Percentiles rank a stretch among this genome's conserved stretches.
Evolutionary conservation across 306 rosid genomes (phyloP).

Genomic region (Prunus mira): DNA sequence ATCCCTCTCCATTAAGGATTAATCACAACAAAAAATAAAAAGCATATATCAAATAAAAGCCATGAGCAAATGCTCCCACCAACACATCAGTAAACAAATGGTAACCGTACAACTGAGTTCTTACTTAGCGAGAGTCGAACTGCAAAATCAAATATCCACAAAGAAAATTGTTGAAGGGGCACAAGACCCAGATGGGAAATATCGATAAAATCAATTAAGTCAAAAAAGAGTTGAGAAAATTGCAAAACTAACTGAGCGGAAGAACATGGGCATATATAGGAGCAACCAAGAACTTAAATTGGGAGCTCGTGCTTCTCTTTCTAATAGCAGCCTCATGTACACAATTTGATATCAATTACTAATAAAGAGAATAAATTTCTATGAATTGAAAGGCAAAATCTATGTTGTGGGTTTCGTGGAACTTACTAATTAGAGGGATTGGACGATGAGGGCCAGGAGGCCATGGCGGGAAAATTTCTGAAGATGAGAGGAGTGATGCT

Average conservation of each 20-base stretch:
- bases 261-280: slow-evolving; percentile 84
- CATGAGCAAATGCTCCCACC: slow-evolving; percentile 85
- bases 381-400: not conserved
- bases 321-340: slow-evolving; percentile 31
- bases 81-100: slow-evolving; percentile 75
- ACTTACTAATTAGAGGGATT: slow-evolving; percentile 56
- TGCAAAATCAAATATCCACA: slow-evolving; percentile 38
- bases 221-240: not conserved
- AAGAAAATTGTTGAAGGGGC: not conserved
- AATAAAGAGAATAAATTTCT: not conserved
- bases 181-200: not conserved
- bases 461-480: slow-evolving; percentile 39
- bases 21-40: not conserved
- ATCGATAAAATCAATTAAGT: not conserved
- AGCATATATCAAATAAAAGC: slow-evolving; percentile 92
- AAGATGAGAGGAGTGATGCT: too few relatives aligned
- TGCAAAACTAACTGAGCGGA: slow-evolving; percentile 63
- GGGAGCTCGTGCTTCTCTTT: slow-evolving; percentile 56
- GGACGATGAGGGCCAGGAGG: slow-evolving; percentile 41
- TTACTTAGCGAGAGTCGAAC: slow-evolving; percentile 74
- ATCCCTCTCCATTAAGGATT: not conserved
- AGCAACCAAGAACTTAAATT: slow-evolving; percentile 77
- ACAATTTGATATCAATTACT: too few relatives aligned
- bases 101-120: slow-evolving; percentile 78
- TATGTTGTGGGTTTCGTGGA: slow-evolving; percentile 4